A percentile compares a stretch with the other conserved stretches of the same genome.
These are phyloP conservation scores for Neoarthrinium moseri DNA, from an alignment of 2,329 filamentous ascomycete genomes.

Conservation along the genomic window DNA sequence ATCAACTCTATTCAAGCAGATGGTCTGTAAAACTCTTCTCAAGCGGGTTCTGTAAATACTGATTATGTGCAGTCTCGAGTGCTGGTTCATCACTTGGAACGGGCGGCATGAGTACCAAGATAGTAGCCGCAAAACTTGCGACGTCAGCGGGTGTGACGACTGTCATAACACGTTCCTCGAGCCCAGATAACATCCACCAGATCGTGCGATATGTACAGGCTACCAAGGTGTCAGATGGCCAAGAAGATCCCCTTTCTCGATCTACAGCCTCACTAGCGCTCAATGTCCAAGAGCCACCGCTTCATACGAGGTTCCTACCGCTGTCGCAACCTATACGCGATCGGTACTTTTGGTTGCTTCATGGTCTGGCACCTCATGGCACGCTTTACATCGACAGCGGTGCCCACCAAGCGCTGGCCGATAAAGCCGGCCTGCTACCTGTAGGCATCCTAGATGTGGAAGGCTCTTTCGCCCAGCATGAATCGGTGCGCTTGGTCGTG, in stretches of 20 bases:
- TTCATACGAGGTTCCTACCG: slow-evolving; percentile 92
- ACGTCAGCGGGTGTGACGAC: slow-evolving; percentile 95
- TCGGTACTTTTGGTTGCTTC: slow-evolving; percentile 94
- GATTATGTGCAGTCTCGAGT: slow-evolving; percentile 70
- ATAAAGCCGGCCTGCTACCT: slow-evolving; percentile 84
- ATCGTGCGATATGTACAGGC: slow-evolving; percentile 82
- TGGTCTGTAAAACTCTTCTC: no score
- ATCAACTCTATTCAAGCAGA: slow-evolving; percentile 81
- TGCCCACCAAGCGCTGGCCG: slow-evolving; percentile 74
- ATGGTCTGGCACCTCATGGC: slow-evolving; percentile 87
- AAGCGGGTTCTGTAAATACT: no score
- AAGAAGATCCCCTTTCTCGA: slow-evolving; percentile 34
- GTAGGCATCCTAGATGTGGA: slow-evolving; percentile 90
- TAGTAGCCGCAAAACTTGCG: slow-evolving; percentile 86
- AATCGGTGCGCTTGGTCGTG: slow-evolving; percentile 84
- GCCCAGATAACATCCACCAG: slow-evolving; percentile 83
- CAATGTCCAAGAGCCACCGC: slow-evolving; percentile 49
- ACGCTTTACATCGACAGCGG: slow-evolving; percentile 92
- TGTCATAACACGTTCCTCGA: slow-evolving; percentile 91
- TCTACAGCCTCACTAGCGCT: slow-evolving; percentile 43
- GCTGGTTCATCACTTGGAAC: slow-evolving; percentile 88
- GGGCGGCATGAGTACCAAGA: slow-evolving; percentile 97
- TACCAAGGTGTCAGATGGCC: slow-evolving; percentile 40
- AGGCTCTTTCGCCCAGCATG: slow-evolving; percentile 85
- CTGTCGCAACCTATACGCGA: slow-evolving; percentile 83